Conservation (phyloP, 2,329 filamentous ascomycete species). For the Sodiomyces alkalinus region DNA sequence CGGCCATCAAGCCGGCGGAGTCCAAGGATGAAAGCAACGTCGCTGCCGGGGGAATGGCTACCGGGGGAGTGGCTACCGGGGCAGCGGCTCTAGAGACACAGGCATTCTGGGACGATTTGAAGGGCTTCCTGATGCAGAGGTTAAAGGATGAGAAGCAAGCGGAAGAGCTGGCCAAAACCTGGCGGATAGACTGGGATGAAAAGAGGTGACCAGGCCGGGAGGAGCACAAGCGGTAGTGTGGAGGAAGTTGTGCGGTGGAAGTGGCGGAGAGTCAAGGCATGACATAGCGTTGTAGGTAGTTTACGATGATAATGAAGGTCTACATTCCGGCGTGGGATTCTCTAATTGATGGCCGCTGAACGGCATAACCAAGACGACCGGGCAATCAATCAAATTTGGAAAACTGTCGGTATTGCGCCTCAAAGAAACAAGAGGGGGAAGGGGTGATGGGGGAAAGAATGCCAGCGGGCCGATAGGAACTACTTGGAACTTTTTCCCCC, state of each 20-base stretch:
- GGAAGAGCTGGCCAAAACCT: slow-evolving; percentile 47
- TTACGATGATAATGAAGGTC: slow-evolving; percentile 12
- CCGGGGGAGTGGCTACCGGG: slow-evolving; percentile 9
- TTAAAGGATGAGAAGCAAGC: slow-evolving; percentile 56
- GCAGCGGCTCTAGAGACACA: slow-evolving; percentile 48
- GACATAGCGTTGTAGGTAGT: slow-evolving; percentile 3
- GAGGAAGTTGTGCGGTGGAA: too few species aligned
- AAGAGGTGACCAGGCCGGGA: slow-evolving; percentile 18
- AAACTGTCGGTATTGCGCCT: slow-evolving; percentile 14
- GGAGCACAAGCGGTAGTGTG: background rate
- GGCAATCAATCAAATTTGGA: slow-evolving; percentile 18
- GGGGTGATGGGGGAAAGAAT: background rate
- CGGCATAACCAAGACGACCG: slow-evolving; percentile 16
- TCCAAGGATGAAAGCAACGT: slow-evolving; percentile 9
- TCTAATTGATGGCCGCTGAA: slow-evolving; percentile 10
- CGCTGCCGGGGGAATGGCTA: too few species aligned
- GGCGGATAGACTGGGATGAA: slow-evolving; percentile 55
- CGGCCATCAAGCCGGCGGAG: slow-evolving; percentile 26
- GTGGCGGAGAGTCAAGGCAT: background rate
- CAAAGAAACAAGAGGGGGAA: slow-evolving; percentile 8
- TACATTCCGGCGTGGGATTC: slow-evolving; percentile 14
- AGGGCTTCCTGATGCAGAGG: slow-evolving; percentile 64
- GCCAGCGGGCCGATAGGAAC: background rate
- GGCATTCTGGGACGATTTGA: slow-evolving; percentile 77
- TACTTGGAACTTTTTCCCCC: background rate